Conservation (phyloP, 371 early-diverging fungal genomes). For the Mortierella sp. region DNA sequence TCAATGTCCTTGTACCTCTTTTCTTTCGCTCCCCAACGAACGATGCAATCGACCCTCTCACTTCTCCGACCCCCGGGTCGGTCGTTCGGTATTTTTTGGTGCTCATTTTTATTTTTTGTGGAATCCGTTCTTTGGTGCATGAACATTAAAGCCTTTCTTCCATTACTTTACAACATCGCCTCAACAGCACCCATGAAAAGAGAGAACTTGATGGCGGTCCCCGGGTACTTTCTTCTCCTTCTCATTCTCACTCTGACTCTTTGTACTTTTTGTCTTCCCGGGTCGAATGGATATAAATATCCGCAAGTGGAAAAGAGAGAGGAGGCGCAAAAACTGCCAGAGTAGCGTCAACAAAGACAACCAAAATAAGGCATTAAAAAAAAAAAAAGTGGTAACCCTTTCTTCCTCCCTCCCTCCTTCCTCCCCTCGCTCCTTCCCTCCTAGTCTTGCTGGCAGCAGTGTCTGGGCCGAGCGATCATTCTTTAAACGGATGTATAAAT, state of each 20-base stretch:
- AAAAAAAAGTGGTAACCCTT: not conserved
- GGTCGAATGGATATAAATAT: slow-evolving; percentile 3
- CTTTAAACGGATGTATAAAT: not conserved
- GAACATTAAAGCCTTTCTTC: not conserved
- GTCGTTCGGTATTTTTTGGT: not conserved
- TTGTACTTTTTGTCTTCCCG: no score
- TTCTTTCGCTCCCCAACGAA: not conserved
- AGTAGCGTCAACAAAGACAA: not conserved
- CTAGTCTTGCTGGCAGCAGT: not conserved
- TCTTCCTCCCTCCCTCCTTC: no score
- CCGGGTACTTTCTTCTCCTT: not conserved
- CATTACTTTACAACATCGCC: not conserved
- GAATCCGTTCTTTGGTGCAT: not conserved
- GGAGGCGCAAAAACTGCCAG: not conserved
- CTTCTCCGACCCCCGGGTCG: not conserved
- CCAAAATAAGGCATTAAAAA: not conserved
- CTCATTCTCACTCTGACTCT: no score
- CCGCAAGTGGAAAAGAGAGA: not conserved
- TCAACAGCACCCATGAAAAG: not conserved
- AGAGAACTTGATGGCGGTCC: not conserved
- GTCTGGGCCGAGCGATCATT: not conserved
- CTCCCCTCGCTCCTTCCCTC: not conserved
- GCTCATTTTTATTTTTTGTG: not conserved
- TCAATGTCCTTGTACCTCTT: not conserved
- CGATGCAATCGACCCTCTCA: not conserved